phyloP scores from a whole-genome alignment of 805 yeast species.

The Metschnikowia lachancei region DNA sequence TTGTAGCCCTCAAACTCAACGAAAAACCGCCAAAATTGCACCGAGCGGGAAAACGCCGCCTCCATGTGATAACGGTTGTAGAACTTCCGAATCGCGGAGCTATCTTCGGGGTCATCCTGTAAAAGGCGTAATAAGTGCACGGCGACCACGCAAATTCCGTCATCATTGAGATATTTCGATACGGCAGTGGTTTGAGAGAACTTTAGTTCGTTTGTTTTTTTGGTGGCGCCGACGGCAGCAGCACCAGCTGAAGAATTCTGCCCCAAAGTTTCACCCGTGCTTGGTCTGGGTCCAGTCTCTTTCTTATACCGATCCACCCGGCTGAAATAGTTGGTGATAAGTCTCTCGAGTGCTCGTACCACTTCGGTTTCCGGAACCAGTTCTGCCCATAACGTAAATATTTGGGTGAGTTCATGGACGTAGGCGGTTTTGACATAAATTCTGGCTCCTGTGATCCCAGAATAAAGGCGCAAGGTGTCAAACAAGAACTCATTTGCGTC shows the following conservation, averaged over 20 bases:
- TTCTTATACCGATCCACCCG: constrained; percentile 19
- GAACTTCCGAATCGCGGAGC: constrained; percentile 22
- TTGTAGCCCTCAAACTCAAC: constrained; percentile 50
- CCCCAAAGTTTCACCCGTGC: neutral
- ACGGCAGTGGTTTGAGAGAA: constrained; percentile 23
- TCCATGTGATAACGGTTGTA: constrained; percentile 30
- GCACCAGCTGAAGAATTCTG: too few relatives aligned
- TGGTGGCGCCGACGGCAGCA: neutral
- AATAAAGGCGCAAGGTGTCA: constrained; percentile 25
- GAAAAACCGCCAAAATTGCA: constrained; percentile 55
- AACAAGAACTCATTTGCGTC: constrained; percentile 29
- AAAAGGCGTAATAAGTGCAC: constrained; percentile 29
- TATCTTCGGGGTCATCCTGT: constrained; percentile 28
- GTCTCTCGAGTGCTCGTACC: constrained; percentile 20
- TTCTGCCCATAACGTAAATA: constrained; percentile 16
- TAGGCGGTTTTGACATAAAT: constrained; percentile 23
- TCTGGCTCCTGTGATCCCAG: constrained; percentile 17
- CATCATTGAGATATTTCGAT: constrained; percentile 37
- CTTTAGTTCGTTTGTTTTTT: constrained; percentile 4
- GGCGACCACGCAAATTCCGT: constrained; percentile 36
- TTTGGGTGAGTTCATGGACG: constrained; percentile 9
- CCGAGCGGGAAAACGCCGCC: constrained; percentile 37
- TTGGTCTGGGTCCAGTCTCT: constrained; percentile 1
- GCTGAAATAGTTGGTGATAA: constrained; percentile 21
- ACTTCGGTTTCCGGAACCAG: constrained; percentile 15